Conservation (phyloP, 2,329 filamentous ascomycete genomes). For the Trichoderma atrobrunneum region DNA sequence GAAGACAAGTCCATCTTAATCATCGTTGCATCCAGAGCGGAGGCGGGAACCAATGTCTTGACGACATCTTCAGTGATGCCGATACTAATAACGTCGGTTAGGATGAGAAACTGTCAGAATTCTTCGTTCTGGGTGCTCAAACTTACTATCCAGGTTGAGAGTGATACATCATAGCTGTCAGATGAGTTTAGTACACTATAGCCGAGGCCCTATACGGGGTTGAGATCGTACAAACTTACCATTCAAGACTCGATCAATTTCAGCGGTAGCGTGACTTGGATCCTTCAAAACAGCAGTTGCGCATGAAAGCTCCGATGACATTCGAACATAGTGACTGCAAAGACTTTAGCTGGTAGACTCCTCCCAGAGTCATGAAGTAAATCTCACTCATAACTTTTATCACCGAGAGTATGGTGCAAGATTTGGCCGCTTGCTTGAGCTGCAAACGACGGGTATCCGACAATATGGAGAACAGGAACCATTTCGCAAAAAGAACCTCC, state of each 20-base stretch:
- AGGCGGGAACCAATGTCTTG: neutral
- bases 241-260: slow-evolving; percentile 12
- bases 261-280: neutral
- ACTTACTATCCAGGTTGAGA: slow-evolving; percentile 8
- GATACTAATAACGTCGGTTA: neutral
- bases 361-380: neutral
- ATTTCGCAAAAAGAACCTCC: slow-evolving; percentile 1
- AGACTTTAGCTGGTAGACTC: neutral
- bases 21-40: neutral
- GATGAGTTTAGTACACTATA: neutral
- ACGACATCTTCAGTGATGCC: neutral
- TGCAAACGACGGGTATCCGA: neutral
- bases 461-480: slow-evolving; percentile 11
- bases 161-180: neutral
- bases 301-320: neutral
- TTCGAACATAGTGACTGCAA: neutral
- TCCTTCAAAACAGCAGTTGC: slow-evolving; percentile 7
- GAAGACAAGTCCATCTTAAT: neutral
- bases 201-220: neutral
- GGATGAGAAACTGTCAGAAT: neutral
- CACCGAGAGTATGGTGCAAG: slow-evolving; percentile 9
- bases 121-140: neutral
- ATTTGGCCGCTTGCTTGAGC: slow-evolving; percentile 1
- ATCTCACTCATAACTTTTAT: neutral
- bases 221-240: neutral